Percentiles rank a stretch among this genome's conserved stretches.
Conservation (phyloP, 352 stramenopile genomes). For the Thalassiosira hispida region DNA sequence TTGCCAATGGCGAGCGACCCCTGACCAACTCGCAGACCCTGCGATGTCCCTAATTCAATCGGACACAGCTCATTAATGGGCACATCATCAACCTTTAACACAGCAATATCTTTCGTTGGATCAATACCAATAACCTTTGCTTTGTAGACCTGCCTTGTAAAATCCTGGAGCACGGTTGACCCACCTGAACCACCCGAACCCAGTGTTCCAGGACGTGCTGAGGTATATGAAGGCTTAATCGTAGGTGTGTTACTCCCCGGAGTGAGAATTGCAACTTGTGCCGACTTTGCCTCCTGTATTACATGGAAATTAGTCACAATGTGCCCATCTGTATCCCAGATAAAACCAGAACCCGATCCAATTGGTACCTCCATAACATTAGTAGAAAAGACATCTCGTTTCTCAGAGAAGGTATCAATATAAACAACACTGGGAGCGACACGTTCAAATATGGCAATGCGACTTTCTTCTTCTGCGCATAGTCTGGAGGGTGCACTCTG, state of each 20-base stretch:
- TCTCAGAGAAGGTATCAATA: slow-evolving; percentile 78
- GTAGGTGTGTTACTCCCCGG: slow-evolving; percentile 5
- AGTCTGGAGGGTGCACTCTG: slow-evolving; percentile 14
- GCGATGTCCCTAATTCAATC: slow-evolving; percentile 78
- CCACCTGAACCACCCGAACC: background rate
- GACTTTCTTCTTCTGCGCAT: slow-evolving; percentile 49
- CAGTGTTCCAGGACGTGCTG: slow-evolving; percentile 30
- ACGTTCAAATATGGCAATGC: slow-evolving; percentile 77
- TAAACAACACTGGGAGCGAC: slow-evolving; percentile 75
- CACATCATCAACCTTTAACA: slow-evolving; percentile 82
- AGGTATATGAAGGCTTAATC: slow-evolving; percentile 31
- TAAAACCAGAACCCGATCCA: slow-evolving; percentile 74
- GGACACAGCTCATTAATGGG: slow-evolving; percentile 63
- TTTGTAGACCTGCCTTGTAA: slow-evolving; percentile 67
- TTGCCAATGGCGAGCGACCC: slow-evolving; percentile 86
- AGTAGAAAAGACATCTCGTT: slow-evolving; percentile 68
- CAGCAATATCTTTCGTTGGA: slow-evolving; percentile 87
- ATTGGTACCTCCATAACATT: slow-evolving; percentile 76
- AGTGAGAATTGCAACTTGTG: slow-evolving; percentile 73
- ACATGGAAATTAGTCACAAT: slow-evolving; percentile 89
- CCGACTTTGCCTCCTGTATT: slow-evolving; percentile 71
- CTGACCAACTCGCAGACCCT: slow-evolving; percentile 82
- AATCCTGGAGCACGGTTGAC: slow-evolving; percentile 40
- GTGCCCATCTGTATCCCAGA: slow-evolving; percentile 87
- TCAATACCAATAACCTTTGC: slow-evolving; percentile 81